phyloP scores from a whole-genome alignment of 192 early-diverging fungal genomes.

The Tieghemiomyces parasiticus region DNA sequence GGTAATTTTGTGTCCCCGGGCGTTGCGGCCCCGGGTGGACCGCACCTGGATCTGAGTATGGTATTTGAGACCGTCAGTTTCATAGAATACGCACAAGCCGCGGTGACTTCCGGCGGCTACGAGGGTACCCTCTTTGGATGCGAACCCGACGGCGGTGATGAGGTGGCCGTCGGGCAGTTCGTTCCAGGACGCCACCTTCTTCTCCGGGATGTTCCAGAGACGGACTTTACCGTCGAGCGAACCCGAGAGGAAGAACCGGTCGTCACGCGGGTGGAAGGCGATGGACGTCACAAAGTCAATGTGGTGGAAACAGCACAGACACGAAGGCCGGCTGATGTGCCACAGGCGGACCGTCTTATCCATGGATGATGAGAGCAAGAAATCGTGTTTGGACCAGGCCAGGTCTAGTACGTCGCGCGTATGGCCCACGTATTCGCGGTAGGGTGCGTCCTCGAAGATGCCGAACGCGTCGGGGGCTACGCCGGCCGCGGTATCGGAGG shows the following conservation, averaged over 20 bases:
- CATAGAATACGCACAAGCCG: constrained; percentile 74
- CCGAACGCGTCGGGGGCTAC: constrained; percentile 6
- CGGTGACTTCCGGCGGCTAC: constrained; percentile 59
- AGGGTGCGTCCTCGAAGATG: constrained; percentile 47
- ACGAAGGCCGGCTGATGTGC: constrained; percentile 56
- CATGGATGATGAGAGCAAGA: constrained; percentile 64
- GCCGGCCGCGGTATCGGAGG: constrained; percentile 1
- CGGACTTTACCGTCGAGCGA: constrained; percentile 65
- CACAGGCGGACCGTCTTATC: constrained; percentile 78
- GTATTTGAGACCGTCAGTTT: constrained; percentile 58
- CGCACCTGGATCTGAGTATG: constrained; percentile 69
- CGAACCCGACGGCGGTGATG: constrained; percentile 69
- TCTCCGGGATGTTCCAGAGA: constrained; percentile 70
- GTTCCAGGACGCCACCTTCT: constrained; percentile 63
- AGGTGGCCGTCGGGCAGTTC: constrained; percentile 45
- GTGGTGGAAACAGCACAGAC: constrained; percentile 68
- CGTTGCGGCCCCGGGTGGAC: constrained; percentile 34
- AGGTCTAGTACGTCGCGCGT: constrained; percentile 50
- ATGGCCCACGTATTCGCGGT: constrained; percentile 63
- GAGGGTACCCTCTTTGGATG: constrained; percentile 43
- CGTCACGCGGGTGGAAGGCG: constrained; percentile 69
- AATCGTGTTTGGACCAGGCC: constrained; percentile 61
- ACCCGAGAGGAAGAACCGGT: constrained; percentile 64
- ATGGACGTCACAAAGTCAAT: constrained; percentile 63
- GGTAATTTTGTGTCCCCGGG: constrained; percentile 62